Conservation (phyloP, 495 filamentous ascomycete species). For the Friedmanniomyces simplex region DNA sequence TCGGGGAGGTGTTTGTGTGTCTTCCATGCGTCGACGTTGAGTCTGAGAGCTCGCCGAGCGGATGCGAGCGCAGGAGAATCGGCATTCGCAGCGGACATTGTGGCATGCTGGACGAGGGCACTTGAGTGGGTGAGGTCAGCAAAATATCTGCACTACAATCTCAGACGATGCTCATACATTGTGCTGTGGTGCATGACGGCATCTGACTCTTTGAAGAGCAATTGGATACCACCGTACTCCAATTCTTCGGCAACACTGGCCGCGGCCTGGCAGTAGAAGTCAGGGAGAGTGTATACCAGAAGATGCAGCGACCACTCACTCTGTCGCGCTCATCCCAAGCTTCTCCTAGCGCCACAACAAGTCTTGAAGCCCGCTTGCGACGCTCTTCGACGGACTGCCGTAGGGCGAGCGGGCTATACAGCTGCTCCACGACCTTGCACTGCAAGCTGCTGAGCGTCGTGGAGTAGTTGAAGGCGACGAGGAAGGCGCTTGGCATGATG, state of each 20-base stretch:
- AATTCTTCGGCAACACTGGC: not conserved
- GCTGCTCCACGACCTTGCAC: not conserved
- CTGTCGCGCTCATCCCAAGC: not conserved
- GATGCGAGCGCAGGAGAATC: slow-evolving; percentile 1
- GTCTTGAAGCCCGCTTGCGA: not conserved
- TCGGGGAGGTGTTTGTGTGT: not conserved
- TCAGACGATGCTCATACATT: not conserved
- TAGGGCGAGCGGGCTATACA: not conserved
- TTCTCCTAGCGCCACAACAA: not conserved
- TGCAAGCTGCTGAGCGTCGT: not conserved
- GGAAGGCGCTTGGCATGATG: not conserved
- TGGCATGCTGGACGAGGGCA: not conserved
- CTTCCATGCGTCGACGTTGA: not conserved
- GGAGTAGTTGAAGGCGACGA: not conserved
- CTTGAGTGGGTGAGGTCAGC: not conserved
- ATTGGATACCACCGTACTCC: not conserved
- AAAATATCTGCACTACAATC: not conserved
- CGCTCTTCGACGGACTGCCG: not conserved
- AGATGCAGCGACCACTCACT: not conserved
- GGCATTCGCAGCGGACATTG: not conserved
- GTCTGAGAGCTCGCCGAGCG: not conserved
- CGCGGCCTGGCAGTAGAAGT: not conserved
- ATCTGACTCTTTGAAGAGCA: not conserved
- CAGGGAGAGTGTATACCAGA: not conserved
- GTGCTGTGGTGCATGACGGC: not conserved